phyloP scores from a whole-genome alignment of 192 early-diverging fungal species.

The Pecoramyces ruminantium region DNA sequence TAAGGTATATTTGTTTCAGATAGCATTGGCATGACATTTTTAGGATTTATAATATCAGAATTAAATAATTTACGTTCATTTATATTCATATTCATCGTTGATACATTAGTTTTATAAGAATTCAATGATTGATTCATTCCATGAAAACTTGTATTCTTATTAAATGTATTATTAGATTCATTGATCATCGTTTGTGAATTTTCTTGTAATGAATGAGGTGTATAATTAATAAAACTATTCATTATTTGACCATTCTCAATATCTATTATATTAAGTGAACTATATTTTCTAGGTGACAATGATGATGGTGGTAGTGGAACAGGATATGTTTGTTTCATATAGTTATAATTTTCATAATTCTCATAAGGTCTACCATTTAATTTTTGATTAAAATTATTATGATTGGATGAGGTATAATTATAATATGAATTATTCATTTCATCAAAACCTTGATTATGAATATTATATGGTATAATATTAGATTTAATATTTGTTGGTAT shows the following conservation, averaged over 20 bases:
- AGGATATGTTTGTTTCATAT: not conserved
- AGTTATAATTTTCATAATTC: not conserved
- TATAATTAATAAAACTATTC: not conserved
- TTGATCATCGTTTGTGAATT: not conserved
- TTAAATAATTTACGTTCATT: too few relatives aligned
- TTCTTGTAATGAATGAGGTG: not conserved
- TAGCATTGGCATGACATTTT: not conserved
- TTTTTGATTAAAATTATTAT: not conserved
- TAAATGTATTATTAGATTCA: not conserved
- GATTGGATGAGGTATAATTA: not conserved
- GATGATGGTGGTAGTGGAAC: not conserved
- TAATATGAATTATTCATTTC: not conserved
- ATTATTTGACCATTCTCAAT: not conserved
- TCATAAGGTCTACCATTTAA: not conserved
- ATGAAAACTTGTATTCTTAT: not conserved
- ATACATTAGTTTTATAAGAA: not conserved
- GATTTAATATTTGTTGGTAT: not conserved
- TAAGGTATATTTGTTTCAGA: not conserved
- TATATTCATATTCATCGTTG: not conserved
- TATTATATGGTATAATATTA: not conserved
- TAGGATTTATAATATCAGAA: too few relatives aligned
- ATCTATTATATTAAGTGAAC: not conserved
- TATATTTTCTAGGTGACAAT: not conserved
- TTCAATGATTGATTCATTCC: not conserved
- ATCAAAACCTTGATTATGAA: too few relatives aligned